phyloP scores from a whole-genome alignment of 2,329 filamentous ascomycete species.

The Lasiodiplodia hormozganensis region DNA sequence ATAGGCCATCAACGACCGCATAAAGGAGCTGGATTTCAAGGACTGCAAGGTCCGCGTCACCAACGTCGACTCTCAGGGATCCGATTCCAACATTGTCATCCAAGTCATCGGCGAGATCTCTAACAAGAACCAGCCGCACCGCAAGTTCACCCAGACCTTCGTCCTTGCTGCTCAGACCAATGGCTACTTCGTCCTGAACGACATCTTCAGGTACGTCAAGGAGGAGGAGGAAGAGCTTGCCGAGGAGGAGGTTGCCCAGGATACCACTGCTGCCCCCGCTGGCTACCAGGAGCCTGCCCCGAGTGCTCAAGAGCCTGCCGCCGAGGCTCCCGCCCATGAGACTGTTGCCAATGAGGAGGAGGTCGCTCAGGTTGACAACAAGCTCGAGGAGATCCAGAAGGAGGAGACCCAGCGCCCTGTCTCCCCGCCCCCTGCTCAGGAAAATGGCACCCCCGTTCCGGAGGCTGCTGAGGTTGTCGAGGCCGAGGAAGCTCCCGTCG shows the following conservation, averaged over 20 bases:
- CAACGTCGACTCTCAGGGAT: slow-evolving; percentile 96
- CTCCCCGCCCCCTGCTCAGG: slow-evolving; percentile 39
- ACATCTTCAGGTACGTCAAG: slow-evolving; percentile 93
- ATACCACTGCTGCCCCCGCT: slow-evolving; percentile 42
- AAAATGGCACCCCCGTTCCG: slow-evolving; percentile 47
- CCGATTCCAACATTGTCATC: slow-evolving; percentile 91
- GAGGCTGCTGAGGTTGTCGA: slow-evolving; percentile 43
- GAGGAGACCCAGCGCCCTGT: slow-evolving; percentile 36
- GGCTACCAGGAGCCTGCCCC: slow-evolving; percentile 51
- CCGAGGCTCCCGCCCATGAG: slow-evolving; percentile 45
- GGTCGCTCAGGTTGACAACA: slow-evolving; percentile 68
- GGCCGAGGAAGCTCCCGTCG: slow-evolving; percentile 49
- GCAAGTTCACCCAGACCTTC: slow-evolving; percentile 98
- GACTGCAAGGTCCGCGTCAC: slow-evolving; percentile 98
- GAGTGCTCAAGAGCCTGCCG: slow-evolving; percentile 42
- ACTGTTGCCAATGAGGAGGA: slow-evolving; percentile 53
- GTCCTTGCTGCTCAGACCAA: slow-evolving; percentile 95
- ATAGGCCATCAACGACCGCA: slow-evolving; percentile 91
- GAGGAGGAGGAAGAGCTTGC: slow-evolving; percentile 78
- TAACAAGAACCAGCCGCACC: slow-evolving; percentile 88
- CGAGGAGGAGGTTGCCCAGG: slow-evolving; percentile 44
- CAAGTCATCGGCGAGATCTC: slow-evolving; percentile 98
- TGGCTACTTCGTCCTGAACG: slow-evolving; percentile 97
- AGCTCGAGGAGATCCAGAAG: slow-evolving; percentile 69
- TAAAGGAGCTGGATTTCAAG: slow-evolving; percentile 91